Evolutionary conservation across 306 rosid species (phyloP), one percentile per base, ranked within the genome.

Genomic region (Betula pendula): DNA sequence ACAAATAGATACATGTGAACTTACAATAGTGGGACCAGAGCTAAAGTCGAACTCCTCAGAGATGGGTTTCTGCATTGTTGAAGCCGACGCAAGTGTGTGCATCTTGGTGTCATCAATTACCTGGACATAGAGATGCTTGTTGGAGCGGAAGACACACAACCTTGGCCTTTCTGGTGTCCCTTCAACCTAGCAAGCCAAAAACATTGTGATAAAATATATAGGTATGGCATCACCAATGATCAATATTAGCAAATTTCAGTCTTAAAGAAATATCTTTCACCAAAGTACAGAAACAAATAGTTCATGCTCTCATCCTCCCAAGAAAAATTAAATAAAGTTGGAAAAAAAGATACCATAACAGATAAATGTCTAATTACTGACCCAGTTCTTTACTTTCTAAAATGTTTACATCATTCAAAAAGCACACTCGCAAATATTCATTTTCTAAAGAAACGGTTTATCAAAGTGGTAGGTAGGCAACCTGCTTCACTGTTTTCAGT

Each of bases 121-220:
- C 85, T 96, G 99, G 79, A 89, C 99, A 50, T 78, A 91, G 40
- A 96, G 79, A 80, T 96, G 99, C 80, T 96, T 91, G 89, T 96
- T 91, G 81, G 99, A 96, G 44, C 98, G 96, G 85, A 87, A 96
- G 44, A 96, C 96, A 15, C 90, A 80, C 80, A 96, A 79, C 81
- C 99, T 85, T 67, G 99, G 99, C 88, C 99, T 87, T 84, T 96
- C 98, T 0, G 98, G 62, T 75, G 98, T 92, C 81, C 99, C 99
- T 84, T 92, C 99, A 75, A 96, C 92, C 99, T 96, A 77, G 71
- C 20, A 70, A 76, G 53, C 53, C 53, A 51, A 75, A 38, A 73
- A 47, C 42, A 79, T 73, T 40, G 19, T 73, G 81, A 58, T 24
- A 68, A n/a, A 72, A 68, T 56, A 45, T 48, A 66, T 22, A 72